Conservation (phyloP, 257 asterid species). For the Solanum appendiculatum region DNA sequence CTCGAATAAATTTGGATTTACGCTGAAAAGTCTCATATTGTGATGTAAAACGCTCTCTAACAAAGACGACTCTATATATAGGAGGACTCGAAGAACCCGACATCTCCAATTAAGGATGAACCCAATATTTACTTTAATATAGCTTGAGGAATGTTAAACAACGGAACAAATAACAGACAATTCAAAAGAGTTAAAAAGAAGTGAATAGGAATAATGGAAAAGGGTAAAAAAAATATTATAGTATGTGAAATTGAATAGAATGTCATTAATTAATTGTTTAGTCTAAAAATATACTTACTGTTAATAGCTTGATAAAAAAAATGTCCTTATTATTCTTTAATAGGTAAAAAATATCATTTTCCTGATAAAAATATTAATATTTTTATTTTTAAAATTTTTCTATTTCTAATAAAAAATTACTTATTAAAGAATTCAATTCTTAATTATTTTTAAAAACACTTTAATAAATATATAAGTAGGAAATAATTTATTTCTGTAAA, state of each 20-base stretch:
- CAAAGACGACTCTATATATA: too few species aligned
- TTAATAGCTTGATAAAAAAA: not conserved
- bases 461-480: not conserved
- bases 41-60: too few species aligned
- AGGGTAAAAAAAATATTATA: not conserved
- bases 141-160: not conserved
- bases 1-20: too few species aligned
- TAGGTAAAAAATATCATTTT: not conserved
- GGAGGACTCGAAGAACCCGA: too few species aligned
- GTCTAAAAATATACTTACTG: not conserved
- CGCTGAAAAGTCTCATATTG: too few species aligned
- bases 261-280: too few species aligned
- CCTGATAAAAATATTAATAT: not conserved
- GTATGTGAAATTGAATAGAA: too few species aligned
- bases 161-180: too few species aligned
- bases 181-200: not conserved
- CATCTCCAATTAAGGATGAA: too few species aligned
- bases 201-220: too few species aligned
- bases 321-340: too few species aligned
- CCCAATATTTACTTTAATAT: not conserved
- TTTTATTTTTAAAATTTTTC: too few species aligned
- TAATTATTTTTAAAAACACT: not conserved
- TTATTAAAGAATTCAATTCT: not conserved
- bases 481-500: not conserved
- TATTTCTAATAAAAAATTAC: not conserved